phyloP scores from a whole-genome alignment of 176 grass and related monocot genomes.

The Melocanna baccifera region DNA sequence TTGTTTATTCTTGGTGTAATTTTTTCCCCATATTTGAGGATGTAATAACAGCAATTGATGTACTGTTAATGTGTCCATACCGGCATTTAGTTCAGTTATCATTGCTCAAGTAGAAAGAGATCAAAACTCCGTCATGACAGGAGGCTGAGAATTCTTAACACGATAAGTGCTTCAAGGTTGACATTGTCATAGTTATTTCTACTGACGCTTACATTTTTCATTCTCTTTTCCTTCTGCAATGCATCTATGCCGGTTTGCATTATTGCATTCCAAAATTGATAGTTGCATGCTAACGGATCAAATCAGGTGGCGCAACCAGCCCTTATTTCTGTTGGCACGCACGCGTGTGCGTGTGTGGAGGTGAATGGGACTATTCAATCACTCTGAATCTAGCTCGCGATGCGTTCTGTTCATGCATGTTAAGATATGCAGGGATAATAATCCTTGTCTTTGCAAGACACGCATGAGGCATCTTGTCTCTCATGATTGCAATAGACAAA shows the following conservation, averaged over 20 bases:
- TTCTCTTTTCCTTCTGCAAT: neutral
- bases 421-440: neutral
- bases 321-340: neutral
- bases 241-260: neutral
- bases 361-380: neutral
- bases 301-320: neutral
- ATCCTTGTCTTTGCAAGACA: neutral
- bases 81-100: neutral
- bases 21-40: conserved; percentile 32
- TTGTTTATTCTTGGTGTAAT: conserved; percentile 45
- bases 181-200: neutral
- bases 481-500: conserved; percentile 34
- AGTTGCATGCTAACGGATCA: neutral
- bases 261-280: neutral
- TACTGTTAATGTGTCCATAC: neutral
- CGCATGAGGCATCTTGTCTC: conserved; percentile 17
- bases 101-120: neutral
- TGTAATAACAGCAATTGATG: conserved; percentile 9
- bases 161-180: neutral
- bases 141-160: neutral
- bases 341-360: neutral
- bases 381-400: neutral
- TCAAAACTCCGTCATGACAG: neutral
- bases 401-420: neutral
- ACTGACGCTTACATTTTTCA: neutral